Evolutionary conservation across 2,329 filamentous ascomycete species (phyloP).

Genomic region (Aurifilum marmelostoma): DNA sequence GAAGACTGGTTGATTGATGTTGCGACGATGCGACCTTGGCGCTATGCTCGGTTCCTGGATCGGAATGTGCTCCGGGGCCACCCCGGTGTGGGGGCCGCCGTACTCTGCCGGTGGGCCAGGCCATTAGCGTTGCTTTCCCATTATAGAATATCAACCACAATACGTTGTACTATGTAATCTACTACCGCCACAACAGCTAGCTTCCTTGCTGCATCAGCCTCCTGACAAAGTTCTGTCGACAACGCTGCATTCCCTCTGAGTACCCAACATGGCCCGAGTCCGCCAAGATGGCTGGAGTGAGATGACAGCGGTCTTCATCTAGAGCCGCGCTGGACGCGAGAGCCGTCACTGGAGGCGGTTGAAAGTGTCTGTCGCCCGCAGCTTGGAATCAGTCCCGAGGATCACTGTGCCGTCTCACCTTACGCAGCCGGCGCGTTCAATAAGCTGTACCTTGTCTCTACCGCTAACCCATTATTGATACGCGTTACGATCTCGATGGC

Average conservation of each 20-base stretch:
- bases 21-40: not conserved
- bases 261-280: conserved; percentile 6
- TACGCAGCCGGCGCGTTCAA: conserved; percentile 37
- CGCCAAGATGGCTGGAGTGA: conserved; percentile 33
- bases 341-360: conserved; percentile 35
- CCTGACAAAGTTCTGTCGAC: not conserved
- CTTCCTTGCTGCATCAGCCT: not conserved
- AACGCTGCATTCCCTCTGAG: not conserved
- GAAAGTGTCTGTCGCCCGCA: conserved; percentile 33
- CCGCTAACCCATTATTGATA: conserved; percentile 30
- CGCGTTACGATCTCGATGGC: conserved; percentile 42
- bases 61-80: not conserved
- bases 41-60: not conserved
- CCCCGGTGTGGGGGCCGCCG: not conserved
- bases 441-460: conserved; percentile 37
- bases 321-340: conserved; percentile 34
- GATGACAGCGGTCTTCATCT: conserved; percentile 31
- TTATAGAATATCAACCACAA: not conserved
- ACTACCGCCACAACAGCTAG: not conserved
- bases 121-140: too few species aligned
- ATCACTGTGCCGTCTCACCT: conserved; percentile 33
- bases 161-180: too few species aligned
- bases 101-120: too few species aligned
- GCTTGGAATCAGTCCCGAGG: conserved; percentile 30
- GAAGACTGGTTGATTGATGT: not conserved